phyloP scores from a whole-genome alignment of 1,284 basidiomycete genomes.

The Rhodotorula sp. region DNA sequence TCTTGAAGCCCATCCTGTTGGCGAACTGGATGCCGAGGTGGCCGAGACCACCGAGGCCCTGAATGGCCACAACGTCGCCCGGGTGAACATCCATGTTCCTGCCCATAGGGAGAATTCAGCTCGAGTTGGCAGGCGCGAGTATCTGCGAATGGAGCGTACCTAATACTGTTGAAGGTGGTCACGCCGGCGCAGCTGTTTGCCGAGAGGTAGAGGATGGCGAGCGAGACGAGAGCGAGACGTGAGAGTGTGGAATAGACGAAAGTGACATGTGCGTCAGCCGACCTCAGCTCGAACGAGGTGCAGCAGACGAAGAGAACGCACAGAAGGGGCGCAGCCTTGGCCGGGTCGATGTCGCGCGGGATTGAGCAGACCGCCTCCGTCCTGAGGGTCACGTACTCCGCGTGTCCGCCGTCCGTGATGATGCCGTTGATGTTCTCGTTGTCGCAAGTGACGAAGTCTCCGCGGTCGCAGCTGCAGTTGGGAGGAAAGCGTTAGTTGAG shows the following conservation, averaged over 20 bases:
- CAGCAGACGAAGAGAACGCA: slow-evolving; percentile 37
- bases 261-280: neutral
- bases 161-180: slow-evolving; percentile 45
- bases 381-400: slow-evolving; percentile 50
- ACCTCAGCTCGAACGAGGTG: too few relatives aligned
- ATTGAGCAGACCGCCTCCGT: slow-evolving; percentile 49
- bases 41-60: slow-evolving; percentile 51
- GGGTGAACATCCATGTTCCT: slow-evolving; percentile 46
- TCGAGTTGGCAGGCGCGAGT: too few relatives aligned
- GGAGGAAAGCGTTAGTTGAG: too few relatives aligned
- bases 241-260: neutral
- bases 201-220: too few relatives aligned
- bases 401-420: slow-evolving; percentile 48
- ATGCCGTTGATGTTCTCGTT: slow-evolving; percentile 46
- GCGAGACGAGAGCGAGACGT: neutral
- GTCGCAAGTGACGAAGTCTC: slow-evolving; percentile 43
- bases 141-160: too few relatives aligned
- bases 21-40: slow-evolving; percentile 45
- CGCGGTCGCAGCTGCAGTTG: slow-evolving; percentile 36
- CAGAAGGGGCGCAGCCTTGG: slow-evolving; percentile 53
- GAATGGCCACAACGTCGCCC: slow-evolving; percentile 47
- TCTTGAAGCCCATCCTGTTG: slow-evolving; percentile 43
- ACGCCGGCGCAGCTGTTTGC: too few relatives aligned
- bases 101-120: slow-evolving; percentile 42
- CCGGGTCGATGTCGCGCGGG: slow-evolving; percentile 49